Evolutionary conservation across 495 filamentous ascomycete species (phyloP), one percentile per base, ranked within the genome.

Genomic region (Sordaria brevicollis): DNA sequence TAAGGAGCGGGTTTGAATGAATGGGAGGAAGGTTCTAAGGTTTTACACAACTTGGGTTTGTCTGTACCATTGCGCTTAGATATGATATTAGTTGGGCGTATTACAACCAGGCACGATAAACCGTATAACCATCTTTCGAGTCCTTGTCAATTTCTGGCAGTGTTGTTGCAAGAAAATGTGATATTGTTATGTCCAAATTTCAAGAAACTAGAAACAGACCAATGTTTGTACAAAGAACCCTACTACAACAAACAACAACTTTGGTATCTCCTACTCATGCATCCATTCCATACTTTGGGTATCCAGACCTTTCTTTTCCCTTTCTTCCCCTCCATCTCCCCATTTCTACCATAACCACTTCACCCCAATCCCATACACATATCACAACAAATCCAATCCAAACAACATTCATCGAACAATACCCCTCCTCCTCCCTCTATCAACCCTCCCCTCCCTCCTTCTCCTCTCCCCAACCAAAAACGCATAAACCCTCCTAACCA

Each of bases 401-500:
- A 9, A 39, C 68, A 71, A 31, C 29, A 37, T 29, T 25, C 39
- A 70, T 1, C 67, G 15, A 25, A 10, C 33, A 21, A 25, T 10
- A 33, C 67, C 15, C 7, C 38, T 34, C 34, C 65, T 74, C 31
- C 74, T 66, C 37, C 69, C 49, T 71, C 65, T 57, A 67, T 70
- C 65, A 49, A 70, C 75, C 66, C 41, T 38, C 29, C 73, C 74
- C 43, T 54, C 35, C 71, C 38, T 5, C 41, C 83, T 77, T 72
- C 78, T 81, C 76, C 82, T 72, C 71, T 84, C 82, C 4, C 81
- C 83, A 0, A 83, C 76, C 17, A 86, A 35, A n/a, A 86, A 71
- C 19, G 83, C 81, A 74, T 87, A 87, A 25, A 87, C 69, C 57
- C 84, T 49, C 77, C 81, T 84, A 1, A 81, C 84, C 13, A 87